Percentiles rank a stretch among this genome's conserved stretches.
phyloP scores from a whole-genome alignment of 2,329 filamentous ascomycete genomes.

The Alternaria brassicicola region DNA sequence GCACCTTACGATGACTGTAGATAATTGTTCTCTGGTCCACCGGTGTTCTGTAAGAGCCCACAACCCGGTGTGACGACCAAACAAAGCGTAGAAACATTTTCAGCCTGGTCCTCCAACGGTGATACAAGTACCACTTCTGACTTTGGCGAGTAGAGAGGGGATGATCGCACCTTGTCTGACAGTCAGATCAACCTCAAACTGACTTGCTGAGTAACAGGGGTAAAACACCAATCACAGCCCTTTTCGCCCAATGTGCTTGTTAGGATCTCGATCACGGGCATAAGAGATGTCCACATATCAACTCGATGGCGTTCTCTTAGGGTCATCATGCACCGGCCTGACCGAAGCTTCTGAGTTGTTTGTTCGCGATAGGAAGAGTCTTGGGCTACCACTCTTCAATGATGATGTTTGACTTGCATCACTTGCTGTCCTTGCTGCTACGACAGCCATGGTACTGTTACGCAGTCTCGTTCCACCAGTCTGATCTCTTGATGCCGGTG shows the following conservation, averaged over 20 bases:
- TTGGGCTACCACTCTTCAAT: conserved; percentile 8
- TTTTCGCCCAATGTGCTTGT: neutral
- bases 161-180: neutral
- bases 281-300: neutral
- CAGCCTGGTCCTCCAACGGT: neutral
- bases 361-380: conserved; percentile 6
- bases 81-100: neutral
- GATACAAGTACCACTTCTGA: neutral
- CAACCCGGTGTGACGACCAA: neutral
- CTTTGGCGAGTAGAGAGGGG: neutral
- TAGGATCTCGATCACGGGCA: neutral
- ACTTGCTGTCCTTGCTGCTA: conserved; percentile 23
- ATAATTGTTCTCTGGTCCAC: neutral
- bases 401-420: conserved; percentile 11
- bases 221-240: neutral
- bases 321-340: conserved; percentile 4
- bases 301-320: neutral
- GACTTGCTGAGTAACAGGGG: neutral
- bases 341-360: neutral
- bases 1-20: neutral
- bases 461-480: conserved; percentile 26
- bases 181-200: conserved; percentile 11
- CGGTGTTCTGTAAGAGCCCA: neutral
- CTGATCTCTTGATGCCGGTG: conserved; percentile 19
- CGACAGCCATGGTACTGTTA: conserved; percentile 30